phyloP scores from a whole-genome alignment of 139 green algal genomes.

The Choricystis sp. region DNA sequence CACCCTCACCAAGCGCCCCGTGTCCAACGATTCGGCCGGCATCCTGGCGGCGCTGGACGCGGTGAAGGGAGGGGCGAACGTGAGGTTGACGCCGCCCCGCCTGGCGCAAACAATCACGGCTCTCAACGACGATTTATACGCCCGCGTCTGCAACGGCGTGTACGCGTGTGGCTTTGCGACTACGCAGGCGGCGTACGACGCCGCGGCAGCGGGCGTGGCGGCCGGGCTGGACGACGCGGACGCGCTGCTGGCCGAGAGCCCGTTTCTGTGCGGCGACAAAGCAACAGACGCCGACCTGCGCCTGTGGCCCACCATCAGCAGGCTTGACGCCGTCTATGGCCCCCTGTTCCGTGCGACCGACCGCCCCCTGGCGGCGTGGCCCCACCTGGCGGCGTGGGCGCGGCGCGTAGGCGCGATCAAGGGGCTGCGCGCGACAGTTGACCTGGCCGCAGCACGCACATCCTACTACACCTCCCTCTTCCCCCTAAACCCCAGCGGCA shows the following conservation, averaged over 20 bases:
- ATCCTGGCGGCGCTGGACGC: constrained; percentile 51
- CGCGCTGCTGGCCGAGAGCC: constrained; percentile 20
- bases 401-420: constrained; percentile 40
- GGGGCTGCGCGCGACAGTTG: constrained; percentile 33
- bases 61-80: constrained; percentile 17
- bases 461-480: constrained; percentile 78
- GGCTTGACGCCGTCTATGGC: constrained; percentile 66
- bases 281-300: constrained; percentile 72
- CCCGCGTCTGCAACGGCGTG: constrained; percentile 66
- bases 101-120: constrained; percentile 40
- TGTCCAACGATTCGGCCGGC: constrained; percentile 63
- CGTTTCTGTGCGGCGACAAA: constrained; percentile 64
- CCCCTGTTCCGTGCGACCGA: constrained; percentile 75
- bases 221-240: constrained; percentile 43
- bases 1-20: constrained; percentile 13
- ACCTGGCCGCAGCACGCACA: constrained; percentile 50
- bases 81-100: constrained; percentile 42
- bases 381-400: constrained; percentile 51
- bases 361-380: constrained; percentile 51
- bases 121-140: constrained; percentile 47
- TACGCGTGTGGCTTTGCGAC: constrained; percentile 67
- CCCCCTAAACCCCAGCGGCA: constrained; percentile 78
- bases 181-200: constrained; percentile 56
- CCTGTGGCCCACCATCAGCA: constrained; percentile 62
- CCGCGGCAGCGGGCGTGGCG: constrained; percentile 36